phyloP scores from a whole-genome alignment of 208 protist species.

The Leishmania aethiopica region DNA sequence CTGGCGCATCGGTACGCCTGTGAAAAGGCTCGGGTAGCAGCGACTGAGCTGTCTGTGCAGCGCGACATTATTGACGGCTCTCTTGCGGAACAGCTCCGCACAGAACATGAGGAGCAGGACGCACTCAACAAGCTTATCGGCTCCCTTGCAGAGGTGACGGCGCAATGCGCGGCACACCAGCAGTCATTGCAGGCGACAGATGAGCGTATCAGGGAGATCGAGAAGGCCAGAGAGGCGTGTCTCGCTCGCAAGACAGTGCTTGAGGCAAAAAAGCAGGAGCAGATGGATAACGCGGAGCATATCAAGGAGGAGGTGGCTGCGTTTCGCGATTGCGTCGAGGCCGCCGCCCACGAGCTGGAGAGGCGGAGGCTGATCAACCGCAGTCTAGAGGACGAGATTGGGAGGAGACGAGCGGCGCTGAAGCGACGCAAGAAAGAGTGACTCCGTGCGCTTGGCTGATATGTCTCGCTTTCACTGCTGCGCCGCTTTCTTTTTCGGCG shows the following conservation, averaged over 20 bases:
- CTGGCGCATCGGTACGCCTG: slow-evolving; percentile 11
- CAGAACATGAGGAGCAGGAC: slow-evolving; percentile 22
- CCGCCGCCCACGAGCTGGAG: slow-evolving; percentile 36
- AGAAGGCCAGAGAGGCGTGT: slow-evolving; percentile 29
- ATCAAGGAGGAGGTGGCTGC: slow-evolving; percentile 48
- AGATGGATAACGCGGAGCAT: slow-evolving; percentile 70
- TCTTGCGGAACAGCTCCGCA: slow-evolving; percentile 29
- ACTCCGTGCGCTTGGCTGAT: background rate
- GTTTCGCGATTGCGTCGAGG: slow-evolving; percentile 28
- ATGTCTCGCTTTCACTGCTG: background rate
- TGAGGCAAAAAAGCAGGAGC: slow-evolving; percentile 49
- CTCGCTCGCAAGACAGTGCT: slow-evolving; percentile 30
- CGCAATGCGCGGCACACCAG: slow-evolving; percentile 11
- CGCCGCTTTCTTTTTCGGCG: background rate
- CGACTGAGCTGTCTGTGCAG: slow-evolving; percentile 38
- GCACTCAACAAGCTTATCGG: slow-evolving; percentile 13
- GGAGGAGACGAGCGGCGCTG: slow-evolving; percentile 14
- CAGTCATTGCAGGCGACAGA: slow-evolving; percentile 17
- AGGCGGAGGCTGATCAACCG: slow-evolving; percentile 36
- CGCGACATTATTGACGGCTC: slow-evolving; percentile 27
- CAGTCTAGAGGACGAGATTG: slow-evolving; percentile 49
- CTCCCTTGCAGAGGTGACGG: slow-evolving; percentile 9
- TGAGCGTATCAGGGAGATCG: slow-evolving; percentile 19
- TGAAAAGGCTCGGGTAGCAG: slow-evolving; percentile 11
- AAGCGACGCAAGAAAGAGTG: slow-evolving; percentile 15